phyloP scores from a whole-genome alignment of 2,329 filamentous ascomycete species.

The Chaetothyriales sp. region DNA sequence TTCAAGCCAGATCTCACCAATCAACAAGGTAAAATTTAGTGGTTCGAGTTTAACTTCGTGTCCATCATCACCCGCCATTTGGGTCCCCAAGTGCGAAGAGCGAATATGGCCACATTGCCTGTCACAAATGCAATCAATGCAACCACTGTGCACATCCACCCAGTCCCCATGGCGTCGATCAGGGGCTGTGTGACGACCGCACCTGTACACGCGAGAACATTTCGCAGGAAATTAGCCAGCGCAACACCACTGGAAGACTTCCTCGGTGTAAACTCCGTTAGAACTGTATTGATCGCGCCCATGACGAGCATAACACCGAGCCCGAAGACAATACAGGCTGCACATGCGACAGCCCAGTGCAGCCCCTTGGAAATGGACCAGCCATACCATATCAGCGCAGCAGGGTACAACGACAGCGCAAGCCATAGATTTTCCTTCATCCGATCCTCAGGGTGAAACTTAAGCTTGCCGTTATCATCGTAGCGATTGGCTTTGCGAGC shows the following conservation, averaged over 20 bases:
- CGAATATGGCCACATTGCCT: too few relatives aligned
- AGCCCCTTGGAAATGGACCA: conserved; percentile 39
- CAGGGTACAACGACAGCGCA: conserved; percentile 54
- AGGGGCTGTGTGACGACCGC: not conserved
- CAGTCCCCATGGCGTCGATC: conserved; percentile 1
- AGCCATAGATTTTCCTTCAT: conserved; percentile 72
- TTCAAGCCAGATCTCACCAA: too few relatives aligned
- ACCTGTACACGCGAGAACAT: not conserved
- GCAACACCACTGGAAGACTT: conserved; percentile 59
- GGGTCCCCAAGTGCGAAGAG: too few relatives aligned
- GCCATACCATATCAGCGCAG: conserved; percentile 58
- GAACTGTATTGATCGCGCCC: conserved; percentile 59
- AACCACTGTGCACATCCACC: conserved; percentile 1
- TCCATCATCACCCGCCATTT: too few relatives aligned
- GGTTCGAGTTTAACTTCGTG: too few relatives aligned
- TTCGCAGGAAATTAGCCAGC: conserved; percentile 13
- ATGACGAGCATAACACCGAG: conserved; percentile 66
- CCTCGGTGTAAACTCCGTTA: conserved; percentile 67
- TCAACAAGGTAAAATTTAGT: too few relatives aligned
- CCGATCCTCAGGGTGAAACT: conserved; percentile 62
- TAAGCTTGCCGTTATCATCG: conserved; percentile 49
- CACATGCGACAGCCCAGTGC: conserved; percentile 23
- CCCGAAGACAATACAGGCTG: conserved; percentile 61
- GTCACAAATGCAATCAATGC: too few relatives aligned
- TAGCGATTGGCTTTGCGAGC: conserved; percentile 54